Percentiles rank a stretch among this genome's conserved stretches.
Evolutionary conservation across 495 filamentous ascomycete genomes (phyloP).

Genomic region (Usnea hakonensis): DNA sequence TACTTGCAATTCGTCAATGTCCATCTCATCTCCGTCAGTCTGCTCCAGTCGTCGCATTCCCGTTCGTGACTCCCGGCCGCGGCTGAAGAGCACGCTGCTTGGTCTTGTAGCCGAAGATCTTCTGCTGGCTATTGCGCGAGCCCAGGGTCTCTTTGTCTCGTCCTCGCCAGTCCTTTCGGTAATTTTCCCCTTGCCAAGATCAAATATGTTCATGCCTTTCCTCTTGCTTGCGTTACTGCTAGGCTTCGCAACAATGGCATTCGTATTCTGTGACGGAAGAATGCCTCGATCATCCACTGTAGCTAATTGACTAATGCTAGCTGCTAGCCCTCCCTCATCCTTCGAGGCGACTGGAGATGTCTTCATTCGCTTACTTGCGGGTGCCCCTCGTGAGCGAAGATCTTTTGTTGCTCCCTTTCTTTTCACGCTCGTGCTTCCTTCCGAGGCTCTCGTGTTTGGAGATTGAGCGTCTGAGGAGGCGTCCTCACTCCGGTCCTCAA

Average conservation of each 20-base stretch:
- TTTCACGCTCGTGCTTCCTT: conserved; percentile 18
- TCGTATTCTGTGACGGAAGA: not conserved
- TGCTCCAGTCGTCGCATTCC: conserved; percentile 7
- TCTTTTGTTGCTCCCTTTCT: conserved; percentile 17
- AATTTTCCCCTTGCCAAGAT: conserved; percentile 18
- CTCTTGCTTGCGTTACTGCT: conserved; percentile 1
- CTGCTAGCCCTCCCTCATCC: conserved; percentile 7
- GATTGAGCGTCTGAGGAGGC: not conserved
- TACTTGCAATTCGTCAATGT: conserved; percentile 30
- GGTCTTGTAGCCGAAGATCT: conserved; percentile 11
- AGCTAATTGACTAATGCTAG: conserved; percentile 13
- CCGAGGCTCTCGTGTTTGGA: conserved; percentile 5
- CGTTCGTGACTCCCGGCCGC: conserved; percentile 7
- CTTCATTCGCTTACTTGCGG: conserved; percentile 19
- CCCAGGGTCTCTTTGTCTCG: conserved; percentile 12
- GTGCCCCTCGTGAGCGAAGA: conserved; percentile 5
- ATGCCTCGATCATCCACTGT: conserved; percentile 6
- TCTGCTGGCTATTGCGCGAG: conserved; percentile 14
- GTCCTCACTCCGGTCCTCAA: conserved; percentile 17
- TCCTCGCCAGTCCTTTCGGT: conserved; percentile 10
- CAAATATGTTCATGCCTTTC: conserved; percentile 17
- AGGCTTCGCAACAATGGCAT: not conserved
- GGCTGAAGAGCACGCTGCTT: conserved; percentile 8
- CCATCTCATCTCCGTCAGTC: conserved; percentile 19
- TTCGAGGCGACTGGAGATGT: not conserved